A percentile compares a stretch with the other conserved stretches of the same genome.
phyloP scores from a whole-genome alignment of 2,329 filamentous ascomycete species.

The Penicillium corylophilum region DNA sequence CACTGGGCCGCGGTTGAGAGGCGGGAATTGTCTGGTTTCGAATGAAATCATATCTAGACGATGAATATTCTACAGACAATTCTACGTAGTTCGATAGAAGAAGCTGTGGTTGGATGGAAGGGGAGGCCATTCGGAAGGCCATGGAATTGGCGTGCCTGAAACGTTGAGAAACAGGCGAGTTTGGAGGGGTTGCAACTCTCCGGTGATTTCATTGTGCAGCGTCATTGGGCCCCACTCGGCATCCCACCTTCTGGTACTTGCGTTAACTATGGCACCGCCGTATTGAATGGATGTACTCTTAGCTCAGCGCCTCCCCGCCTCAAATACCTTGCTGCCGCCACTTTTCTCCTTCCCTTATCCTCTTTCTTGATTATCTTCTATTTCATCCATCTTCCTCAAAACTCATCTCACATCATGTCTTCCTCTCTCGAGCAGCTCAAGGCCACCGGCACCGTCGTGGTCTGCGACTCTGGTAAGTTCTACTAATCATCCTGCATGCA shows the following conservation, averaged over 20 bases:
- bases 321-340: constrained; percentile 23
- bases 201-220: constrained; percentile 24
- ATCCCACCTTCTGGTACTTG: constrained; percentile 21
- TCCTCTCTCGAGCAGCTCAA: constrained; percentile 96
- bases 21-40: constrained; percentile 1
- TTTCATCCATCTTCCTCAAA: constrained; percentile 10
- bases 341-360: constrained; percentile 19
- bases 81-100: neutral
- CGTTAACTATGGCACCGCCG: constrained; percentile 3
- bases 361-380: neutral
- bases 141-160: neutral
- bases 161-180: neutral
- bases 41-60: constrained; percentile 1
- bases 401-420: constrained; percentile 61
- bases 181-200: neutral
- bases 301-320: constrained; percentile 10
- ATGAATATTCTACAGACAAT: neutral
- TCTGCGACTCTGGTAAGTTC: constrained; percentile 87
- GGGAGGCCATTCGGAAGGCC: neutral
- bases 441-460: constrained; percentile 91
- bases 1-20: constrained; percentile 29
- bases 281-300: constrained; percentile 16
- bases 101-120: neutral
- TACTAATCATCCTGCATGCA: constrained; percentile 5
- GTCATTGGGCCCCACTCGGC: constrained; percentile 25